A percentile compares a stretch with the other conserved stretches of the same genome.
These are phyloP conservation scores for Hydnum rufescens DNA, from an alignment of 768 basidiomycete genomes.

Conservation along the genomic window DNA sequence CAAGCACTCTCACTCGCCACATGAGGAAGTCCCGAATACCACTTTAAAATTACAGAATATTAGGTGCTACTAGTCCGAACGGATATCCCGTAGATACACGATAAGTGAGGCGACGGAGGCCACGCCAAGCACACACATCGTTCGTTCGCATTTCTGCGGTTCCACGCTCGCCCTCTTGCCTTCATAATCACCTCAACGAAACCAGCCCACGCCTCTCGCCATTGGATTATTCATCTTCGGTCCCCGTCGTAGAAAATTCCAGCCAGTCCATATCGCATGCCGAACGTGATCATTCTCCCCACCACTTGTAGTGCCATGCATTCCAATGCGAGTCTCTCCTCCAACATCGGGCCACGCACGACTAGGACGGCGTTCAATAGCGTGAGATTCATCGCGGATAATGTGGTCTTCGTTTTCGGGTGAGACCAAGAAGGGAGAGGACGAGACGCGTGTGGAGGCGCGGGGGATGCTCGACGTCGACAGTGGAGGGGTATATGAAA, in stretches of 20 bases:
- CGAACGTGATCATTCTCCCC: slow-evolving; percentile 68
- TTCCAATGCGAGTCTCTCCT: slow-evolving; percentile 53
- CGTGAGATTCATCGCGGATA: slow-evolving; percentile 72
- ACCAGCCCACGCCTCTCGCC: too few relatives aligned
- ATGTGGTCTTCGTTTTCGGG: slow-evolving; percentile 29
- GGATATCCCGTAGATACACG: too few relatives aligned
- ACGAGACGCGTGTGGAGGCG: slow-evolving; percentile 31
- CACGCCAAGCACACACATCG: too few relatives aligned
- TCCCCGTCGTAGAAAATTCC: slow-evolving; percentile 84
- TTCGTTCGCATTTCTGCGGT: too few relatives aligned
- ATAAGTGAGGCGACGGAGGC: too few relatives aligned
- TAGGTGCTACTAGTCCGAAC: too few relatives aligned
- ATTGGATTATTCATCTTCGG: slow-evolving; percentile 53
- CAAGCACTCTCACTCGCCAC: too few relatives aligned
- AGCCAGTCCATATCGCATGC: slow-evolving; percentile 76
- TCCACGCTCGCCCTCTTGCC: too few relatives aligned
- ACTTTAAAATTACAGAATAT: too few relatives aligned
- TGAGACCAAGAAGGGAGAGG: slow-evolving; percentile 35
- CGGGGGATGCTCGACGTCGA: slow-evolving; percentile 38
- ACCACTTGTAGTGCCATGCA: slow-evolving; percentile 57
- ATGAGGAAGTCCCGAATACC: too few relatives aligned
- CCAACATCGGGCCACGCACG: slow-evolving; percentile 64
- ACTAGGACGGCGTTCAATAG: slow-evolving; percentile 75
- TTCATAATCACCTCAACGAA: too few relatives aligned
- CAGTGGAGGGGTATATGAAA: slow-evolving; percentile 46